A percentile compares a stretch with the other conserved stretches of the same genome.
phyloP scores from a whole-genome alignment of 805 yeast species.

The Wickerhamiella sorbophila region DNA sequence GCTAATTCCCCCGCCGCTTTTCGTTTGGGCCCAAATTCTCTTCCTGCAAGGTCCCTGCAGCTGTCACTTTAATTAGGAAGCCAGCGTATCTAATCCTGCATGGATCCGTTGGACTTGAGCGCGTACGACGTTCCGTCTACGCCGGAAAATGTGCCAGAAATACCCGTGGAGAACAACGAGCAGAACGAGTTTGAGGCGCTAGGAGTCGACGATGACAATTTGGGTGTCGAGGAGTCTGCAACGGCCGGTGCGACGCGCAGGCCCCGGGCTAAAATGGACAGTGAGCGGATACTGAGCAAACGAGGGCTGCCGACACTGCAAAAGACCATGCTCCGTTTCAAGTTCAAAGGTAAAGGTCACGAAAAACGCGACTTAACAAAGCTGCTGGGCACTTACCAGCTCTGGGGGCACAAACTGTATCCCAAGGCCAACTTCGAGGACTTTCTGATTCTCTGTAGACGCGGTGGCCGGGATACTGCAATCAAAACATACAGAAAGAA shows the following conservation, averaged over 20 bases:
- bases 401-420: slow-evolving; percentile 63
- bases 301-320: slow-evolving; percentile 46
- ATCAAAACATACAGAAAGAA: slow-evolving; percentile 12
- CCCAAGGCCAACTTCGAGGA: slow-evolving; percentile 72
- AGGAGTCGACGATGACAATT: slow-evolving; percentile 12
- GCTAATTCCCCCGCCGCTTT: too few species aligned
- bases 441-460: slow-evolving; percentile 40
- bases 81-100: too few species aligned
- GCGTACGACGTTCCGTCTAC: slow-evolving; percentile 6
- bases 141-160: not conserved
- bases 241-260: slow-evolving; percentile 4
- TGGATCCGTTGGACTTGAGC: slow-evolving; percentile 7
- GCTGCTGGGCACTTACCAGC: slow-evolving; percentile 44
- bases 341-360: slow-evolving; percentile 29
- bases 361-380: slow-evolving; percentile 37
- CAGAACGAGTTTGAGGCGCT: slow-evolving; percentile 11
- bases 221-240: slow-evolving; percentile 14
- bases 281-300: slow-evolving; percentile 34
- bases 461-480: slow-evolving; percentile 29
- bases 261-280: slow-evolving; percentile 28
- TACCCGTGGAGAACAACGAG: not conserved
- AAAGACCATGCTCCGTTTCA: slow-evolving; percentile 18
- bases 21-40: too few species aligned
- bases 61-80: too few species aligned
- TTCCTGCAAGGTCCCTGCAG: too few species aligned